Base-by-base conservation (phyloP, 805 yeast genomes). In the Hanseniaspora occidentalis region DNA sequence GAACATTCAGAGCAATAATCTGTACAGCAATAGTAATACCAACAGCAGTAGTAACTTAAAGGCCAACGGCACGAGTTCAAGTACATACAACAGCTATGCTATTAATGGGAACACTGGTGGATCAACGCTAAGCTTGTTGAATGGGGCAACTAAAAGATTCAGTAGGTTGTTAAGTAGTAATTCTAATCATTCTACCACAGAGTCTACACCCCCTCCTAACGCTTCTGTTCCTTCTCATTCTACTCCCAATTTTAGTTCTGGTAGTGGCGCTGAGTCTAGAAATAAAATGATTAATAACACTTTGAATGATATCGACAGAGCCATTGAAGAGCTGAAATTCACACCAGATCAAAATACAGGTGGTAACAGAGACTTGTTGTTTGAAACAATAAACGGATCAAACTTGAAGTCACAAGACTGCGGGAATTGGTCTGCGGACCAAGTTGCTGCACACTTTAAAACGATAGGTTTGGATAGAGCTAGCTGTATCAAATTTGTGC, bases 401-500 rank as follows among this genome's bases (percentile, higher is more conserved):
- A 54, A 58, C 25, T 54, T 76, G 35, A 63, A 71, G 42, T 77
- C 78, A 1, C 52, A 60, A 21, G 63, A 67, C 31, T 83, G 74
- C 4, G 58, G 58, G 31, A 53, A 62, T 8, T 92, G 99, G 99
- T 65, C 84, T 0, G 92, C 97, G 0, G 74, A 75, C 40, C 88
- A 92, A 51, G 97, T 92, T 1, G 71, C 82, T 1, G 70, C 78
- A 6, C 84, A 84, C 58, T 84, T 92, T 52, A 70, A 76, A 1
- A 67, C 67, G 21, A 60, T 77, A 29, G 92, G 92, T 6, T 84
- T 84, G 52, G 94, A 84, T 47, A 58, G 69, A 42, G 73, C 70
- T 20, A 73, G 81, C n/a, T 79, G 94, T 2, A 77, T 81, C 1
- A 77, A 82, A 52, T 92, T 92, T 58, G 76, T 79, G 5, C 74